Percentiles rank a stretch among this genome's conserved stretches.
Evolutionary conservation across 2,329 filamentous ascomycete species (phyloP).

Genomic region (Colletotrichum sp.): DNA sequence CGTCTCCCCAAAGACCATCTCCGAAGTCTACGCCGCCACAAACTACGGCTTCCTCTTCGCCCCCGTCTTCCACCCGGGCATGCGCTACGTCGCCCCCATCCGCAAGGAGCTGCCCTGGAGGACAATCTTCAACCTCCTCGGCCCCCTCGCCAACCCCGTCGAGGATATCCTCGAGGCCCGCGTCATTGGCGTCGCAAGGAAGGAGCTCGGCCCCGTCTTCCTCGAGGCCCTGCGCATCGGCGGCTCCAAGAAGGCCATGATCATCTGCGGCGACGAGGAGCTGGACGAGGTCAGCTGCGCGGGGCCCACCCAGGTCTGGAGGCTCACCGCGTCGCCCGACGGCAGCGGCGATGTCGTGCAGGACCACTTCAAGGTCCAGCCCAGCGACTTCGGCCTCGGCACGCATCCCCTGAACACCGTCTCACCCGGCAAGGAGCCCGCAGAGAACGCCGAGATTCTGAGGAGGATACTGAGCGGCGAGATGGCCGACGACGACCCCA

Average conservation of each 20-base stretch:
- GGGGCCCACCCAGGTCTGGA: conserved; percentile 88
- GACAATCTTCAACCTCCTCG: conserved; percentile 97
- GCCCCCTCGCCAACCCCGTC: conserved; percentile 89
- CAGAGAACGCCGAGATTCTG: conserved; percentile 86
- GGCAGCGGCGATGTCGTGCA: conserved; percentile 53
- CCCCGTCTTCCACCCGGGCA: conserved; percentile 94
- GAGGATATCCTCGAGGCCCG: conserved; percentile 85
- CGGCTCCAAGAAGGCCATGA: conserved; percentile 81
- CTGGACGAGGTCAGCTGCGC: conserved; percentile 96
- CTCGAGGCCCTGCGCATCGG: conserved; percentile 80
- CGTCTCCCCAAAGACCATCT: conserved; percentile 73
- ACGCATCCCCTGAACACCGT: conserved; percentile 77
- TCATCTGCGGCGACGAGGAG: conserved; percentile 93
- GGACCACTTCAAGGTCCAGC: conserved; percentile 78
- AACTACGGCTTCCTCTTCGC: conserved; percentile 98
- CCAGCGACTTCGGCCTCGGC: conserved; percentile 85
- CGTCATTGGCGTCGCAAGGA: conserved; percentile 89
- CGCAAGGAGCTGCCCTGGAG: conserved; percentile 89
- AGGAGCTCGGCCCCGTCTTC: conserved; percentile 87
- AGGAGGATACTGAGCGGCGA: conserved; percentile 77
- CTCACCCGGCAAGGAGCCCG: conserved; percentile 82
- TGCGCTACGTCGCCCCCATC: conserved; percentile 85
- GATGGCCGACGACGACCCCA: conserved; percentile 76
- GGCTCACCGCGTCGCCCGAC: conserved; percentile 51
- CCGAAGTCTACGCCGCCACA: conserved; percentile 73